Base-by-base conservation (phyloP, 495 filamentous ascomycete genomes). In the Apiosordaria backusii region DNA sequence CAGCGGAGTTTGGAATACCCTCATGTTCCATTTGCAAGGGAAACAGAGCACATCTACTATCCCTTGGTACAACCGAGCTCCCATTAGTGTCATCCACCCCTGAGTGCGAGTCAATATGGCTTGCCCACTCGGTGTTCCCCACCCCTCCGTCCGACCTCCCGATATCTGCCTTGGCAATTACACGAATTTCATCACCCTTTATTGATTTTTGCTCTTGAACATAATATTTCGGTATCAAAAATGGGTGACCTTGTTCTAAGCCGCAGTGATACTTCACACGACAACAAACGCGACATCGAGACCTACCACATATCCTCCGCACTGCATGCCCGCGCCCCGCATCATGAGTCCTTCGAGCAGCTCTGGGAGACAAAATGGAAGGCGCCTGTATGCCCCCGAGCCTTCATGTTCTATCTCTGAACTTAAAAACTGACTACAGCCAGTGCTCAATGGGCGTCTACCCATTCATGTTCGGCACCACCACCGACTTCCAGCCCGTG, bases 281-380 rank as follows among this genome's bases (percentile, higher is more conserved):
- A 13, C n/a, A 22, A 22, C 18, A n/a, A 55, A 7, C 5, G 35
- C 52, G 18, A 55, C 5, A 13, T 23, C 52, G 19, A 62, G n/a
- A 35, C 21, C 9, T 71, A 65, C 60, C 35, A 24, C 67, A 72
- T 72, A 22, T 60, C 62, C 18, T 65, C 69, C n/a, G 70, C 70
- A 4, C 53, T 72, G 22, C 40, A 57, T 63, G 58, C 65, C 27
- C 54, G 61, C 1, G 70, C 70, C 0, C 16, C 58, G 15, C 89
- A 92, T 72, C 87, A 91, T 70, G 82, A 86, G 21, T 88, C 84
- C 13, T 89, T 89, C 72, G 78, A 87, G 73, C 80, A 84, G 62
- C 76, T 92, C 22, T 92, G 89, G 89, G 87, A 91, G 76, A 86
- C 85, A 1, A 90, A 90, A 74, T 92, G 88, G 89, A 90, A 88